Evolutionary conservation across 176 grass and related monocot genomes (phyloP), one percentile per base, ranked within the genome.

Genomic region (Musa troglodytarum): DNA sequence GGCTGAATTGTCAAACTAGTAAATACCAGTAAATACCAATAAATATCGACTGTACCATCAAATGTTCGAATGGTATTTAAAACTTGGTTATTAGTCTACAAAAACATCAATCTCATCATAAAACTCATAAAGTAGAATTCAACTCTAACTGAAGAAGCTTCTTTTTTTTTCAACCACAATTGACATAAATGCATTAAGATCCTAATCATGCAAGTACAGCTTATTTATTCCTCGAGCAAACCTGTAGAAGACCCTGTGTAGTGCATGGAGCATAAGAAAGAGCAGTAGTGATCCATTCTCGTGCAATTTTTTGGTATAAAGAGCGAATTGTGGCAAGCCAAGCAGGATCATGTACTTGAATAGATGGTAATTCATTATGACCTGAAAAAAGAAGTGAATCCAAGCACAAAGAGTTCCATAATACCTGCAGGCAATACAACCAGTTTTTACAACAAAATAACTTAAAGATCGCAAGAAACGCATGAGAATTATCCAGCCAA

Each of bases 181-280:
- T 43, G 67, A 43, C 69, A 14, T 52, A 21, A 21, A 21, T 54
- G 11, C 49, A 72, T 19, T 53, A 75, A 15, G 19, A 8, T 34
- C 7, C n/a, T 52, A 57, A 10, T 22, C 17, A 58, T 75, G 25
- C 16, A 29, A 52, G 11, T 17, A 16, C 4, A 21, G 29, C 8
- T 59, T 19, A 3, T 14, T 52, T 3, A 25, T 17, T 51, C 49
- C 26, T 23, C 70, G 52, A 49, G 29, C 17, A 79, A 88, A 97
- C 94, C 95, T 98, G 95, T 85, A 98, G 83, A 81, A 98, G 91
- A 69, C 95, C 95, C 90, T 98, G 95, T 21, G 88, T 98, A 49
- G 95, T 93, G 71, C 95, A 98, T 9, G 95, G 95, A 77, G 95
- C 90, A 79, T 87, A 98, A 80, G 95, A 98, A 75, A 98, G 95